Percentiles rank a stretch among this genome's conserved stretches.
Conservation (phyloP, 257 asterid genomes). For the Penstemon davidsonii region DNA sequence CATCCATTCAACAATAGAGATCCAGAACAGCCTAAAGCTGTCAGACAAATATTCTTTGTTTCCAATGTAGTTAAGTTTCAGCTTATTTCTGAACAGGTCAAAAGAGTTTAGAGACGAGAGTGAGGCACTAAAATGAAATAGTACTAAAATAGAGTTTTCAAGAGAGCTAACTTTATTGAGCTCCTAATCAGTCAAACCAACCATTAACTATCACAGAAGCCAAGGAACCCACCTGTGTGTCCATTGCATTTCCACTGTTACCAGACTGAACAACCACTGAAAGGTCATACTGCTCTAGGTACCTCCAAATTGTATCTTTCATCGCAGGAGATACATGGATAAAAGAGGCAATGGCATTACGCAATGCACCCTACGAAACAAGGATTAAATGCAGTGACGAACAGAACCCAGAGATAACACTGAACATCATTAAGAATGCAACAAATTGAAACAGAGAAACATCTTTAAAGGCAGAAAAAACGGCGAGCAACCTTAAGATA, state of each 20-base stretch:
- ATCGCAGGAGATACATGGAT: constrained; percentile 73
- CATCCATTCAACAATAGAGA: neutral
- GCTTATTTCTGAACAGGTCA: constrained; percentile 3
- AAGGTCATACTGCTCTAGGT: constrained; percentile 90
- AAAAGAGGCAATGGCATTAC: constrained; percentile 78
- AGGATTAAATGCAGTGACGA: constrained; percentile 28
- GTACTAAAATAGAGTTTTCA: neutral
- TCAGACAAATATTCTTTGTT: neutral
- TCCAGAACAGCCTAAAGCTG: constrained; percentile 4
- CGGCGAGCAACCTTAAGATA: constrained; percentile 79
- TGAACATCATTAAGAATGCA: constrained; percentile 14
- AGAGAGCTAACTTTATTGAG: neutral
- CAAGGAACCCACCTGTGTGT: constrained; percentile 64
- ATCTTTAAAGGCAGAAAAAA: constrained; percentile 21
- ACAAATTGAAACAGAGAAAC: constrained; percentile 19
- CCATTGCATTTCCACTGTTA: constrained; percentile 51
- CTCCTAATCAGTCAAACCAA: constrained; percentile 14
- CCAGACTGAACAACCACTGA: constrained; percentile 90
- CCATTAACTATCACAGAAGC: constrained; percentile 13
- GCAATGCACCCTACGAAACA: constrained; percentile 74
- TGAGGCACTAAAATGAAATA: constrained; percentile 14
- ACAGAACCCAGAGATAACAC: constrained; percentile 23
- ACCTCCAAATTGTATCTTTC: constrained; percentile 90
- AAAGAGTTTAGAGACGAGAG: neutral
- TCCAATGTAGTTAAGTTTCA: neutral